Evolutionary conservation across 2,329 filamentous ascomycete genomes (phyloP), one percentile per base, ranked within the genome.

Genomic region (Escovopsis sp.): DNA sequence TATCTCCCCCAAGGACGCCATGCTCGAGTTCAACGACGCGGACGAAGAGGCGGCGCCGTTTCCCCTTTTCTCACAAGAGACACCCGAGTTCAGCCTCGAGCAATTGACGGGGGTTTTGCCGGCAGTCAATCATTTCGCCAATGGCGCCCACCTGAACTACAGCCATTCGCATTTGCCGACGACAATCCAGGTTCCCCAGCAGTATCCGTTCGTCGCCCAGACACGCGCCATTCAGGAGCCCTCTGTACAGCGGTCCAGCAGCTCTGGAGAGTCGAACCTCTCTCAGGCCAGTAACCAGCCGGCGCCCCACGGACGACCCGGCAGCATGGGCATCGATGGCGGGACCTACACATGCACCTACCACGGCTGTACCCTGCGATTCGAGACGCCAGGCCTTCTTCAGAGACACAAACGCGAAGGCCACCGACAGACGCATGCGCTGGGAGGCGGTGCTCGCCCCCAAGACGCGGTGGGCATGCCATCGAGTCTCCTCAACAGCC

Each of bases 261-360:
- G 27, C 27, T 70, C 70, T 1, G 59, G 62, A 2, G 65, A 68
- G 9, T 51, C 61, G 35, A 67, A 64, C 43, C 69, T 69, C 1
- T 55, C 60, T 3, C 64, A 67, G 11, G 51, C 61, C 24, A 36
- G 54, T 41, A 45, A 52, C n/a, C 52, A 49, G 25, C 62, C 57
- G 9, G 57, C 63, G 8, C 51, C 45, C 5, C 47, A 66, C 40
- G 50, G 68, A 54, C 66, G 71, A 32, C 85, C 86, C 0, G 59
- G 65, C 2, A 70, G 77, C 34, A 78, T 80, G 2, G 68, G 69
- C 13, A 83, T 86, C 0, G 84, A 94, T 50, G 74, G 79, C 15
- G 89, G 89, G 11, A 94, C 88, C 0, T 98, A 95, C 63, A 94
- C 88, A 1, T 98, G 91, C 62, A 95, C 88, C 1, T 94, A 94